Evolutionary conservation across 1,284 basidiomycete species (phyloP).

Genomic region (Rhodotorula sp.): DNA sequence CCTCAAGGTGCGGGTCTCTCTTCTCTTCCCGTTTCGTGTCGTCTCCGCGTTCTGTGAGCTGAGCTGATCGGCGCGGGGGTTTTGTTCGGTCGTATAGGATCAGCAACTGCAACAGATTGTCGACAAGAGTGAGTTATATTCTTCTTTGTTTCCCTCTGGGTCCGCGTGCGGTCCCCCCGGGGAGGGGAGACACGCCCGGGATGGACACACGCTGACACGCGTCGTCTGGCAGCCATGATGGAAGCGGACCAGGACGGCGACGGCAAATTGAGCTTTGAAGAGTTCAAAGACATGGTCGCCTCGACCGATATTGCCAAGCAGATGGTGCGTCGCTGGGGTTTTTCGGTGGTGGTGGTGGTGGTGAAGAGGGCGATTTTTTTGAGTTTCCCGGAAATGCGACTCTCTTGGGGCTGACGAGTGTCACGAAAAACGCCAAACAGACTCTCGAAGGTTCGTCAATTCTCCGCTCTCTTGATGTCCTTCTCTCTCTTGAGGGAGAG

Average conservation of each 20-base stretch:
- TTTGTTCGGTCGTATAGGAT: slow-evolving; percentile 59
- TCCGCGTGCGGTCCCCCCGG: no score
- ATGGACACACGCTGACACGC: no score
- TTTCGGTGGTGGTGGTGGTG: background rate
- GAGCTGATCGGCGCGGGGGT: background rate
- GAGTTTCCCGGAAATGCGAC: background rate
- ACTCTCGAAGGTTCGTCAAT: background rate
- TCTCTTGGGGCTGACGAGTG: background rate
- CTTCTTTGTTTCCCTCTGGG: no score
- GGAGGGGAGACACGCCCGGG: no score
- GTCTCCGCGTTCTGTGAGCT: no score
- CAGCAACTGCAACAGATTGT: slow-evolving; percentile 99
- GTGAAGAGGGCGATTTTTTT: background rate
- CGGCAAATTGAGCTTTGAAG: slow-evolving; percentile 94
- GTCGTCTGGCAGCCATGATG: slow-evolving; percentile 68
- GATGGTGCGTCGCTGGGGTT: slow-evolving; percentile 57
- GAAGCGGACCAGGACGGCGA: slow-evolving; percentile 98
- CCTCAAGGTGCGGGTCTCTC: slow-evolving; percentile 65
- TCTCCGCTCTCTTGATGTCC: background rate
- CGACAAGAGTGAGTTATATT: slow-evolving; percentile 69
- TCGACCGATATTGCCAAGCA: slow-evolving; percentile 98
- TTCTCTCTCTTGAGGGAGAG: no score
- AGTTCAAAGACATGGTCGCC: slow-evolving; percentile 94
- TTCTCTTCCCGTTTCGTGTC: no score
- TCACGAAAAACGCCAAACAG: background rate